Evolutionary conservation across 1,284 basidiomycete genomes (phyloP), one percentile per base, ranked within the genome.

Genomic region (Mrakiaceae sp.): DNA sequence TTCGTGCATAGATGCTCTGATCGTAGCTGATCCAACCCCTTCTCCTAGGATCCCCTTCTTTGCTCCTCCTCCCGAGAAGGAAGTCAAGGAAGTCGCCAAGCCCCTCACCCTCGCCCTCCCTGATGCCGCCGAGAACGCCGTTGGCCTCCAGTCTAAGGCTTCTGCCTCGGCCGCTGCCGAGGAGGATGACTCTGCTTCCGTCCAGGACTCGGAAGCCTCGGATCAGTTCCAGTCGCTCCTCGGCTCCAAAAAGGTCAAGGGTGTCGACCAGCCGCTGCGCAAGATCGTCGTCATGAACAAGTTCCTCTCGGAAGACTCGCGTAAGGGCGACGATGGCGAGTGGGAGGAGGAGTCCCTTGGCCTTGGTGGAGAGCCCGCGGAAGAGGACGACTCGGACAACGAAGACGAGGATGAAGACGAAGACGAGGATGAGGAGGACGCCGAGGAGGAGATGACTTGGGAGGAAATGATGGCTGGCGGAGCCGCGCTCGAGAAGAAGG

Each of bases 401-500:
- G 70, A 68, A 50, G 70, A 68, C 0, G 69, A 53, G 12, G 68
- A 66, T 2, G 71, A 71, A 4, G 75, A 72, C 2, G 72, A 72
- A 3, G 70, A 66, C 67, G 71, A 69, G 53, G 69, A 71, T 66
- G 51, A 76, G 80, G 9, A 79, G 80, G n/a, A 79, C 80, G 11
- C 85, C 88, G 62, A 84, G 81, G 72, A 87, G 90, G 77, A 86
- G 87, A 73, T 88, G 69, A 81, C 88, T 83, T 83, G 94, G 92
- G 83, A 95, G 85, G 77, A 83, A 79, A 83, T 90, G 49, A 89
- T 78, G 71, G 75, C 74, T 14, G 75, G 84, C 72, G 78, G 78
- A 58, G 44, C 40, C 39, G 73, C 27, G 27, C 71, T 47, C 69
- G 69, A 6, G 27, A 68, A 62, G 51, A 67, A 61, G 79, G 79